phyloP scores from a whole-genome alignment of 2,329 filamentous ascomycete species.

The Hypomyces perniciosus region DNA sequence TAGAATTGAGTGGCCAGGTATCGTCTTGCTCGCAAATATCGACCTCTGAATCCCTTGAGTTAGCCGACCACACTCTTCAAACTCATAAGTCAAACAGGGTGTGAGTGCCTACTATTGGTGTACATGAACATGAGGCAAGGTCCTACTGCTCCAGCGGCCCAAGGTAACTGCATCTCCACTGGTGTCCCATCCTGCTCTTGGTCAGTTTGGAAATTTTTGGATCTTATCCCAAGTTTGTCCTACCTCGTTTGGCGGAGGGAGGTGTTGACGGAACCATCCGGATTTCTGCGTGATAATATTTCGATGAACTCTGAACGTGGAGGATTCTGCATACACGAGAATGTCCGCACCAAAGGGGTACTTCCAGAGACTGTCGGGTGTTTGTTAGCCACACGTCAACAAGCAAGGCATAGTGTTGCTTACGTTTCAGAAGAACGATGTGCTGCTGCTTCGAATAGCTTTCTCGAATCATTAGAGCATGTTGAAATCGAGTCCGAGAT shows the following conservation, averaged over 20 bases:
- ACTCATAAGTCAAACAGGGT: background rate
- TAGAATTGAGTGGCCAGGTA: slow-evolving; percentile 20
- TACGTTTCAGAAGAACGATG: slow-evolving; percentile 23
- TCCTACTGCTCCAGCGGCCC: slow-evolving; percentile 21
- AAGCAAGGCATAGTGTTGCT: background rate
- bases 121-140: slow-evolving; percentile 32
- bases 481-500: background rate
- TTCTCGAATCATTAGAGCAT: slow-evolving; percentile 14
- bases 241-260: slow-evolving; percentile 26
- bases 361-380: slow-evolving; percentile 24
- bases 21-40: slow-evolving; percentile 25
- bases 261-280: slow-evolving; percentile 27
- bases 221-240: background rate
- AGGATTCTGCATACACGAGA: slow-evolving; percentile 19
- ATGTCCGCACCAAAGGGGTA: slow-evolving; percentile 29
- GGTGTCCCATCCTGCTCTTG: slow-evolving; percentile 22
- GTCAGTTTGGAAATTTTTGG: background rate
- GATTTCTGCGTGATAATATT: slow-evolving; percentile 28
- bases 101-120: slow-evolving; percentile 25
- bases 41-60: slow-evolving; percentile 15
- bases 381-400: background rate
- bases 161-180: slow-evolving; percentile 20
- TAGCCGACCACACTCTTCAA: background rate
- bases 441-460: slow-evolving; percentile 22
- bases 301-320: slow-evolving; percentile 28